Percentiles rank a stretch among this genome's conserved stretches.
phyloP scores from a whole-genome alignment of 2,329 filamentous ascomycete genomes.

The Aspergillus aculeatus region DNA sequence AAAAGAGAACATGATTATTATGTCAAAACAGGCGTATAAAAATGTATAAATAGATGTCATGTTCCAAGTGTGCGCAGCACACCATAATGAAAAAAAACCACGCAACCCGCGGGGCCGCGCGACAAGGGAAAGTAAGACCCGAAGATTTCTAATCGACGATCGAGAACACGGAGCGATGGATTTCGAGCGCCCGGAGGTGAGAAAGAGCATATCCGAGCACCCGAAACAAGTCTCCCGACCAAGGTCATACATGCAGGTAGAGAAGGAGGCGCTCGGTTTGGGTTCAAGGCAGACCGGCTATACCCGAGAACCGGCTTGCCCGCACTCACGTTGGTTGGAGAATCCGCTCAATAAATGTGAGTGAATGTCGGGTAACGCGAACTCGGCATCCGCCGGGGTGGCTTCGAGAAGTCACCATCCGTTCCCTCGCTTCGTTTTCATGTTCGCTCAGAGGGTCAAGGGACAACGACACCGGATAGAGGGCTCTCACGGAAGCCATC shows the following conservation, averaged over 20 bases:
- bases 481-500: too few species aligned
- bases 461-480: neutral
- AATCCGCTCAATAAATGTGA: neutral
- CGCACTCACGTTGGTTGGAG: neutral
- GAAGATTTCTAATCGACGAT: neutral
- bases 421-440: neutral
- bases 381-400: too few species aligned
- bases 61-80: neutral
- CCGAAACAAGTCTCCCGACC: neutral
- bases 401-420: neutral
- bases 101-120: neutral
- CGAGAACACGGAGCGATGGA: neutral
- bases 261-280: neutral
- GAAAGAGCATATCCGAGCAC: neutral
- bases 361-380: neutral
- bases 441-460: neutral
- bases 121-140: neutral
- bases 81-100: neutral
- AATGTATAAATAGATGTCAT: neutral
- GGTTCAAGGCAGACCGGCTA: neutral
- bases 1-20: neutral
- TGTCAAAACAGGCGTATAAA: neutral
- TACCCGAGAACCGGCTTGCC: neutral
- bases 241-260: neutral
- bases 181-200: neutral